Evolutionary conservation across 148 eudicot species (phyloP), one percentile per base, ranked within the genome.

Genomic region (Chenopodium suecicum): DNA sequence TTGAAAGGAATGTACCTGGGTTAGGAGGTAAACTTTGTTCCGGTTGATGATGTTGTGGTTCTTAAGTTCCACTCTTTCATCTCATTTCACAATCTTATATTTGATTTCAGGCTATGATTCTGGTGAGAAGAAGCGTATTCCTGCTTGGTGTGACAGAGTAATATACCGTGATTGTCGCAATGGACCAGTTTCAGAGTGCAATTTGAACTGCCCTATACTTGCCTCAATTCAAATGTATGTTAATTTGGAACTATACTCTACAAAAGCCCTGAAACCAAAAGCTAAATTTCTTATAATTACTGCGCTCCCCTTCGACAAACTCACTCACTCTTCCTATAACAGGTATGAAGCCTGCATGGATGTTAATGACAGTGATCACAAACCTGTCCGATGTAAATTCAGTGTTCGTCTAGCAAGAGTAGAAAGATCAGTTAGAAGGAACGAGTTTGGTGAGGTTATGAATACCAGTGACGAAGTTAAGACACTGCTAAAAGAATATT

Each of bases 341-440:
- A 96, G 99, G 88, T 96, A 96, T 32, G 98, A 94, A 78, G 98
- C 98, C 60, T 90, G 95, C 81, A 96, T 96, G 99, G 99, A 96
- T 83, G 99, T 96, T 69, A 89, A 83, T 23, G 99, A 96, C 68
- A 96, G 99, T 78, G 99, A 96, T 82, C 99, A 96, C 82, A 96
- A 96, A 81, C 99, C 99, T 9, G 98, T 96, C 23, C 88, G 99
- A 44, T 94, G 99, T 91, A 96, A 96, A 86, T 76, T 96, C 46
- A 82, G 88, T 73, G 82, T 92, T 48, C 94, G 89, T 79, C 82
- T 92, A 80, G 91, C 99, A 76, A 93, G 88, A 69, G 94, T 94
- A 54, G 98, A 96, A 85, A 88, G 99, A 89, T 92, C 99, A 70
- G 86, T 96, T 44, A 86, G 99, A 87, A 92, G 99, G 86, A 87